These are phyloP conservation scores for Eudorina sp. DNA, from an alignment of 139 green algal species.

Conservation along the genomic window DNA sequence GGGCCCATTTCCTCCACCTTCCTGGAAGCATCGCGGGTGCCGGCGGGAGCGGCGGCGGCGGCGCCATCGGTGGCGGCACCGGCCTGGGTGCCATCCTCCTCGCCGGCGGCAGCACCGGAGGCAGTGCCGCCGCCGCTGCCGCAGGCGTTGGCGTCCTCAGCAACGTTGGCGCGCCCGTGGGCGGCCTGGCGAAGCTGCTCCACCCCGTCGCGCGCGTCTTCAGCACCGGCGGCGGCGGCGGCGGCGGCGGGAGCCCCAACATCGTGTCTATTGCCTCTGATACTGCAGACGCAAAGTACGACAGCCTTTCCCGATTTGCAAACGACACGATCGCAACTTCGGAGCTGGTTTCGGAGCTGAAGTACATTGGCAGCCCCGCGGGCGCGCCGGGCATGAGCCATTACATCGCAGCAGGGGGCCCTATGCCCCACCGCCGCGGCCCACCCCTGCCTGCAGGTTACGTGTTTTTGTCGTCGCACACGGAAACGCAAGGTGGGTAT, in stretches of 20 bases:
- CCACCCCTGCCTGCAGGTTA: neutral
- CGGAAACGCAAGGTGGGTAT: neutral
- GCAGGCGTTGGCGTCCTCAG: neutral
- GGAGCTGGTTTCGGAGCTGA: neutral
- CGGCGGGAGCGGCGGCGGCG: neutral
- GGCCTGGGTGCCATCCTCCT: neutral
- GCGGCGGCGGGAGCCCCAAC: neutral
- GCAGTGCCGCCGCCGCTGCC: neutral
- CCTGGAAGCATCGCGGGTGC: no score
- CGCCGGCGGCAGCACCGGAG: neutral
- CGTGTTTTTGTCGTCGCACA: neutral
- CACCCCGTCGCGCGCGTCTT: neutral
- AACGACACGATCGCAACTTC: neutral
- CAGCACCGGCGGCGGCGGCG: neutral
- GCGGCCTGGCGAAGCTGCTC: neutral
- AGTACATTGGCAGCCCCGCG: constrained; percentile 1
- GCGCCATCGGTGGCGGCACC: no score
- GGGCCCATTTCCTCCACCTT: no score
- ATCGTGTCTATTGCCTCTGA: neutral
- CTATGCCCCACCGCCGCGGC: neutral
- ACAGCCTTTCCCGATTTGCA: neutral
- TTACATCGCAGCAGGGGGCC: neutral
- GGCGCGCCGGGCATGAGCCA: constrained; percentile 8
- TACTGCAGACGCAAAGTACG: neutral
- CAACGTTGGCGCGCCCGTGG: neutral